These are phyloP conservation scores for Phascolomyces articulosus DNA, from an alignment of 371 early-diverging fungal genomes.

Conservation along the genomic window DNA sequence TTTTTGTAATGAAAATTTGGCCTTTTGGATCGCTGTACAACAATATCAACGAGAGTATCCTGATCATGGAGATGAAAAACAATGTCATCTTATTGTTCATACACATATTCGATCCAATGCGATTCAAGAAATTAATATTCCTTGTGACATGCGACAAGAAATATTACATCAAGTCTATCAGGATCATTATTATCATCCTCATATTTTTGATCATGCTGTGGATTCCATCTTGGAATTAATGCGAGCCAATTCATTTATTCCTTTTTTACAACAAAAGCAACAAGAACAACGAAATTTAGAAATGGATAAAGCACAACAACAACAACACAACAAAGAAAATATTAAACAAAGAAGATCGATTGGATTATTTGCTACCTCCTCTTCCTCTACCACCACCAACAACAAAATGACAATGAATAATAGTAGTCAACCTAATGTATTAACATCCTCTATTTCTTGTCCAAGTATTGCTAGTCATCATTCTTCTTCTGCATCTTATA, in stretches of 20 bases:
- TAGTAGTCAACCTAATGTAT: not conserved
- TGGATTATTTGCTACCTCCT: not conserved
- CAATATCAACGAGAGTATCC: conserved; percentile 25
- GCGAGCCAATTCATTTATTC: conserved; percentile 51
- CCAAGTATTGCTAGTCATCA: not conserved
- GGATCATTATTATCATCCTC: conserved; percentile 25
- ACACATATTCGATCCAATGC: conserved; percentile 44
- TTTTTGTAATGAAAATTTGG: conserved; percentile 47
- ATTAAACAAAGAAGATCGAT: too few species aligned
- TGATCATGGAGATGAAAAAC: conserved; percentile 5
- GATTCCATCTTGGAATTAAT: conserved; percentile 49
- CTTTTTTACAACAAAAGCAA: conserved; percentile 27
- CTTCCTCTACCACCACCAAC: too few species aligned
- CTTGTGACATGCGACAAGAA: conserved; percentile 47
- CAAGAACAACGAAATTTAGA: not conserved
- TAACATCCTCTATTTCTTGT: not conserved
- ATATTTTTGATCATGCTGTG: conserved; percentile 36
- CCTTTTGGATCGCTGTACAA: conserved; percentile 48
- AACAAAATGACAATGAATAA: not conserved
- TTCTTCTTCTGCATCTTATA: not conserved
- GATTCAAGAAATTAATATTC: conserved; percentile 55
- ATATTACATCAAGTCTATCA: conserved; percentile 33
- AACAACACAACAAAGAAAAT: not conserved
- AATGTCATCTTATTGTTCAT: conserved; percentile 29
- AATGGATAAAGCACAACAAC: not conserved